phyloP scores from a whole-genome alignment of 2,329 filamentous ascomycete genomes.

The Hysterium pulicare region DNA sequence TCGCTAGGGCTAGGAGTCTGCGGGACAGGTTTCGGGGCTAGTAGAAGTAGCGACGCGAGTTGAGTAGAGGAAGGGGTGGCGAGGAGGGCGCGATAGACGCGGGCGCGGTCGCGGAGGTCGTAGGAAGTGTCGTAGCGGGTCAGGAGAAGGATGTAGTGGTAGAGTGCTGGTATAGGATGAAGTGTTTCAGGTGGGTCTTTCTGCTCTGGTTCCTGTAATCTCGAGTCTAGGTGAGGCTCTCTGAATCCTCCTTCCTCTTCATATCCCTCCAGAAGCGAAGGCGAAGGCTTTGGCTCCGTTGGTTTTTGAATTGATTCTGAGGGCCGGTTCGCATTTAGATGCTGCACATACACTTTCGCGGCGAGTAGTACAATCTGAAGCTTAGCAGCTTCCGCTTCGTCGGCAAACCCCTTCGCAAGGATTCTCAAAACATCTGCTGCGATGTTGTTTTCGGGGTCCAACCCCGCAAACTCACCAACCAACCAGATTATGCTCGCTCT shows the following conservation, averaged over 20 bases:
- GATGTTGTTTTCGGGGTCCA: slow-evolving; percentile 79
- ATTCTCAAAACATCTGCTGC: slow-evolving; percentile 90
- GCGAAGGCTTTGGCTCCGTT: slow-evolving; percentile 23
- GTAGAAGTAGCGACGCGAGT: slow-evolving; percentile 81
- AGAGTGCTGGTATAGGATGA: slow-evolving; percentile 73
- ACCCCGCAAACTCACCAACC: slow-evolving; percentile 85
- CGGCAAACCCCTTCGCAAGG: slow-evolving; percentile 76
- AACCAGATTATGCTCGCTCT: slow-evolving; percentile 96
- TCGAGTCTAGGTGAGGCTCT: slow-evolving; percentile 19
- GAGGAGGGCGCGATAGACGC: slow-evolving; percentile 83
- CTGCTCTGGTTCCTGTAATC: slow-evolving; percentile 10
- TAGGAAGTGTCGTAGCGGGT: slow-evolving; percentile 93
- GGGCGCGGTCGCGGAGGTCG: slow-evolving; percentile 85
- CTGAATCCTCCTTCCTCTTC: slow-evolving; percentile 36
- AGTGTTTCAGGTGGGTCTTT: slow-evolving; percentile 39
- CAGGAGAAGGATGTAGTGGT: slow-evolving; percentile 79
- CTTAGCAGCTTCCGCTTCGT: slow-evolving; percentile 82
- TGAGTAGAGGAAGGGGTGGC: slow-evolving; percentile 71
- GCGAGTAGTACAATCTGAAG: slow-evolving; percentile 88
- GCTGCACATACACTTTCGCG: slow-evolving; percentile 94
- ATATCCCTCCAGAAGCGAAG: slow-evolving; percentile 24
- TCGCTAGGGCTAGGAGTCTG: slow-evolving; percentile 88
- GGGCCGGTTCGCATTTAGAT: slow-evolving; percentile 64
- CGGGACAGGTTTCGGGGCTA: slow-evolving; percentile 91
- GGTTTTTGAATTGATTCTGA: slow-evolving; percentile 32